Evolutionary conservation across 116 monocot genomes (phyloP).

Genomic region (Iris pallida): DNA sequence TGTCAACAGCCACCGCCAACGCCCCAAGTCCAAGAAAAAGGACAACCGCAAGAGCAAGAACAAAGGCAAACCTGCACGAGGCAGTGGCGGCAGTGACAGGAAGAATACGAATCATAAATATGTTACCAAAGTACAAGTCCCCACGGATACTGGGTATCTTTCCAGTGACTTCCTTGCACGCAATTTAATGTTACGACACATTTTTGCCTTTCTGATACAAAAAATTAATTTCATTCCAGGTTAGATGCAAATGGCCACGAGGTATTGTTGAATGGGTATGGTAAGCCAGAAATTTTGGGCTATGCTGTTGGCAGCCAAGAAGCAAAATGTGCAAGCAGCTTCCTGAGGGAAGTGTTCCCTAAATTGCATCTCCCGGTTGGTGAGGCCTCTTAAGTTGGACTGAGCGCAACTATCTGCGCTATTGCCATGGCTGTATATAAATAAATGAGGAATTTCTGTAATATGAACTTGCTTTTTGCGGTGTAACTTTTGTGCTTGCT

Average conservation of each 20-base stretch:
- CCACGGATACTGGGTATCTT: slow-evolving; percentile 12
- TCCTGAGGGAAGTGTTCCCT: slow-evolving; percentile 25
- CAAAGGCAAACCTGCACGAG: slow-evolving; percentile 37
- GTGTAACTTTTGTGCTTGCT: too few relatives aligned
- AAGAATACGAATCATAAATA: slow-evolving; percentile 18
- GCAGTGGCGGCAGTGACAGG: slow-evolving; percentile 23
- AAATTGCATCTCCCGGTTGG: slow-evolving; percentile 41
- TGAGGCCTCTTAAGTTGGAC: slow-evolving; percentile 37
- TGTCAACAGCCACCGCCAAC: slow-evolving; percentile 36
- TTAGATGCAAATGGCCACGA: not conserved
- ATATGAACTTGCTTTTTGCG: too few relatives aligned
- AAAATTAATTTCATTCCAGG: not conserved
- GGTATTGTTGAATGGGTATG: slow-evolving; percentile 6
- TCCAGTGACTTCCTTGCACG: not conserved
- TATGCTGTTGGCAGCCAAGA: slow-evolving; percentile 26
- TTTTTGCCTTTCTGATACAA: not conserved
- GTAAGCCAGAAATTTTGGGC: slow-evolving; percentile 12
- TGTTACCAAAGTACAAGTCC: not conserved
- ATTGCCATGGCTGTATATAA: too few relatives aligned
- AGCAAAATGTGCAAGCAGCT: slow-evolving; percentile 43
- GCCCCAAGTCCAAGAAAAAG: slow-evolving; percentile 43
- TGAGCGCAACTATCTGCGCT: too few relatives aligned
- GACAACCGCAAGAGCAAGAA: slow-evolving; percentile 52
- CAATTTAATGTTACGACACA: not conserved
- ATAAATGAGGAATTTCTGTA: too few relatives aligned